Conservation (phyloP, 23 red algal species). For the Gracilaria domingensis region DNA sequence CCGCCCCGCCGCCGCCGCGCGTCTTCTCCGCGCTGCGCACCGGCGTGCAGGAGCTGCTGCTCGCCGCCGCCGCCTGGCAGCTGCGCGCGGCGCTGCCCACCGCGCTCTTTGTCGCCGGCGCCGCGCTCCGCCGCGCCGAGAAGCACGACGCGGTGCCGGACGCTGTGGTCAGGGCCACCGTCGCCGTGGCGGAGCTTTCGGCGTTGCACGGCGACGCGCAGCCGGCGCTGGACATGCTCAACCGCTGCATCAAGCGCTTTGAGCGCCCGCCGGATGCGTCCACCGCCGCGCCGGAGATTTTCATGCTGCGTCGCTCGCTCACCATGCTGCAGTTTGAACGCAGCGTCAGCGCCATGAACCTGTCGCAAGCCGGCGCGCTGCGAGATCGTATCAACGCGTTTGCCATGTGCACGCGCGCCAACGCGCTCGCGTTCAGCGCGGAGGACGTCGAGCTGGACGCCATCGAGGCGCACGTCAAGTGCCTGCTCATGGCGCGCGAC, state of each 20-base stretch:
- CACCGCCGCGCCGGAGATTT: constrained; percentile 38
- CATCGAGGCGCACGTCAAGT: constrained; percentile 20
- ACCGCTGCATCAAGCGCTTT: not conserved
- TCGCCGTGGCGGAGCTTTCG: constrained; percentile 36
- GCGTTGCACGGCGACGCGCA: constrained; percentile 8
- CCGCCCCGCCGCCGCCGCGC: not conserved
- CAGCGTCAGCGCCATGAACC: not conserved
- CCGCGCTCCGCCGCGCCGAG: constrained; percentile 17
- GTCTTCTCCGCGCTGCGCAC: not conserved
- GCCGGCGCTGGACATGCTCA: not conserved
- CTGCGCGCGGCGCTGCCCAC: constrained; percentile 48
- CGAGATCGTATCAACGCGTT: constrained; percentile 24
- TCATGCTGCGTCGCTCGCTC: constrained; percentile 19
- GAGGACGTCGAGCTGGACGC: constrained; percentile 55
- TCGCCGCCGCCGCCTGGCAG: constrained; percentile 52
- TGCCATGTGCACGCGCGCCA: not conserved
- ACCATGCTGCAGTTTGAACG: constrained; percentile 42
- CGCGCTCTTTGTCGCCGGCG: constrained; percentile 34
- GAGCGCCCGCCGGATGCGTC: not conserved
- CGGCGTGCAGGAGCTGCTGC: constrained; percentile 27
- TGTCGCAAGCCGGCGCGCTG: constrained; percentile 5
- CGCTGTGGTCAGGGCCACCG: constrained; percentile 11
- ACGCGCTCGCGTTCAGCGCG: constrained; percentile 8
- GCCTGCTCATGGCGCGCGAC: constrained; percentile 6
- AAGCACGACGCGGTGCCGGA: not conserved